Percentiles rank a stretch among this genome's conserved stretches.
Conservation (phyloP, 148 eudicot species). For the Polygonum aviculare region DNA sequence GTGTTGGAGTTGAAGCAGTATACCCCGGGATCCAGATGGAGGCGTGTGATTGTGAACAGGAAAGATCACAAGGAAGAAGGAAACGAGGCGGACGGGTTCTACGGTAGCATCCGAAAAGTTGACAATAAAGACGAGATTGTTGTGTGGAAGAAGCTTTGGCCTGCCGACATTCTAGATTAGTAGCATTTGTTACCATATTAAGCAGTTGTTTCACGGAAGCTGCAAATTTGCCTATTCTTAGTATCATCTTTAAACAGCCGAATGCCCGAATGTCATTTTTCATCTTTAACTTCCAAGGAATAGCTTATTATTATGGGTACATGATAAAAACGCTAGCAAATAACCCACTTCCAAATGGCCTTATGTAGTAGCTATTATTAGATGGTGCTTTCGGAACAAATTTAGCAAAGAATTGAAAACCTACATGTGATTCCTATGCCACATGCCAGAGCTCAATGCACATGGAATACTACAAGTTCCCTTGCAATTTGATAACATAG, state of each 20-base stretch:
- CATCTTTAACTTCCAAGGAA: background rate
- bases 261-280: no score
- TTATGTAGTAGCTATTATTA: background rate
- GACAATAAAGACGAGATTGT: conserved; percentile 41
- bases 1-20: conserved; percentile 84
- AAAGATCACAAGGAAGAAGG: conserved; percentile 85
- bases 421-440: background rate
- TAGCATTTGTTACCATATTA: conserved; percentile 18
- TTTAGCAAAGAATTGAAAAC: background rate
- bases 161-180: conserved; percentile 60
- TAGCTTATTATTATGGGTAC: background rate
- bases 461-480: background rate
- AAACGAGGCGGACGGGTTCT: conserved; percentile 82
- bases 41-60: conserved; percentile 45
- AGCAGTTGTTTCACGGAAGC: no score
- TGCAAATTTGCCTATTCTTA: background rate
- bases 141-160: conserved; percentile 77
- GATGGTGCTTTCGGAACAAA: background rate
- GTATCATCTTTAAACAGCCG: background rate
- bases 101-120: conserved; percentile 79
- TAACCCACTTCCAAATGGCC: background rate
- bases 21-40: conserved; percentile 74
- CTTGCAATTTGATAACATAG: background rate
- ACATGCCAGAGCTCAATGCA: background rate
- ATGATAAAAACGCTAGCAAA: background rate